phyloP scores from a whole-genome alignment of 352 stramenopile genomes.

The Globisporangium spiculum region DNA sequence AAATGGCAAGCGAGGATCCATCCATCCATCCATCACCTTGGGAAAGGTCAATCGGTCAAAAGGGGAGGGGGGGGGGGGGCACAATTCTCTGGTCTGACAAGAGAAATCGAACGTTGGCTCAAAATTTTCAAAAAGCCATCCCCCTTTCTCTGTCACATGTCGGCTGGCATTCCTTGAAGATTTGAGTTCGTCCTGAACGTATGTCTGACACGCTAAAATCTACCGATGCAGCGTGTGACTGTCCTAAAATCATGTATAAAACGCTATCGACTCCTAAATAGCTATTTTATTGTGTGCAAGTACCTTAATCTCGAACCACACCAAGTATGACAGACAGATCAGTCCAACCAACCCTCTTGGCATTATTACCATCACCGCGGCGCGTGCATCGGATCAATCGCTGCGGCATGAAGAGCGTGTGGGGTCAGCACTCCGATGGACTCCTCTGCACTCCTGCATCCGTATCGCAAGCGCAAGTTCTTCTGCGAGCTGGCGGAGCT shows the following conservation, averaged over 20 bases:
- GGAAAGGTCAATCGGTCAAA: neutral
- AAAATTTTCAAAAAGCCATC: neutral
- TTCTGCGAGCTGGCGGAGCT: constrained; percentile 59
- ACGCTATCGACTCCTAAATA: too few relatives aligned
- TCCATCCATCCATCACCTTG: neutral
- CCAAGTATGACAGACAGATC: neutral
- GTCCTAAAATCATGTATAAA: neutral
- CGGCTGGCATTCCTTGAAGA: constrained; percentile 5
- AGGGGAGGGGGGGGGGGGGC: neutral
- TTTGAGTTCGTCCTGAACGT: neutral
- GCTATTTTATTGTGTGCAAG: too few relatives aligned
- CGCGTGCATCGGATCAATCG: neutral
- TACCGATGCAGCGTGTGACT: neutral
- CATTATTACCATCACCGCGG: neutral
- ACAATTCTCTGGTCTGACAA: constrained; percentile 7
- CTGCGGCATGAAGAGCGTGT: neutral
- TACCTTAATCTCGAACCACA: too few relatives aligned
- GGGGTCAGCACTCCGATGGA: neutral
- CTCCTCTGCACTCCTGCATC: constrained; percentile 32
- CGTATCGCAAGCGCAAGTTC: constrained; percentile 77
- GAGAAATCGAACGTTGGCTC: constrained; percentile 5
- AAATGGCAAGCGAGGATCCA: neutral
- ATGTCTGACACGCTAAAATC: neutral
- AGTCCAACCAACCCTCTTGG: neutral
- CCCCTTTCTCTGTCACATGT: neutral